Evolutionary conservation across 1,284 basidiomycete species (phyloP).

Genomic region (Boletus mariae): DNA sequence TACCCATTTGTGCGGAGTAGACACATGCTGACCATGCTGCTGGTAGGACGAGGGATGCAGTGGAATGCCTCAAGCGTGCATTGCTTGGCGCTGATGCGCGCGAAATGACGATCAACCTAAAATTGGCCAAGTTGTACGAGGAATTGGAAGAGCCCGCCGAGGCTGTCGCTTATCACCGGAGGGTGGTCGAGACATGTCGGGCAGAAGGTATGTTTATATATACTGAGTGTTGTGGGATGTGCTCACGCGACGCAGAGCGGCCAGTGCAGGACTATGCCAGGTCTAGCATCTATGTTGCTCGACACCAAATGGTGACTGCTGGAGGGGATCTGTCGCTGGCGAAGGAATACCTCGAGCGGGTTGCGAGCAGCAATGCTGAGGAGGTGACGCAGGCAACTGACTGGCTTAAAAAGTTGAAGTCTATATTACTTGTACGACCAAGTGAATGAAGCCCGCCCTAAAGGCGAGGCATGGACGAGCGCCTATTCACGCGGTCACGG

Average conservation of each 20-base stretch:
- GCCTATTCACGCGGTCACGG: constrained; percentile 41
- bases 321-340: constrained; percentile 62
- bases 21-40: constrained; percentile 5
- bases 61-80: constrained; percentile 86
- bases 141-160: constrained; percentile 62
- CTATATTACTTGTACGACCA: constrained; percentile 28
- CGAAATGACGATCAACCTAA: constrained; percentile 74
- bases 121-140: constrained; percentile 74
- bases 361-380: constrained; percentile 74
- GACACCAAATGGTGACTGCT: constrained; percentile 63
- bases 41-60: constrained; percentile 70
- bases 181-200: constrained; percentile 74
- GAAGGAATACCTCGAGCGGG: constrained; percentile 63
- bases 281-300: constrained; percentile 79
- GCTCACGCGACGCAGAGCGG: constrained; percentile 45
- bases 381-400: constrained; percentile 66
- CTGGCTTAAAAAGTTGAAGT: constrained; percentile 54
- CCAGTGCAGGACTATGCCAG: constrained; percentile 72
- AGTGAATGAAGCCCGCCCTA: constrained; percentile 35
- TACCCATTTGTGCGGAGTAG: not conserved
- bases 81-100: constrained; percentile 79
- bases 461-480: constrained; percentile 19
- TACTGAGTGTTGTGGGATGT: constrained; percentile 3
- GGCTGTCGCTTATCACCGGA: constrained; percentile 68
- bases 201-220: constrained; percentile 38